Base-by-base conservation (phyloP, 768 basidiomycete genomes). In the Suillus lakei region DNA sequence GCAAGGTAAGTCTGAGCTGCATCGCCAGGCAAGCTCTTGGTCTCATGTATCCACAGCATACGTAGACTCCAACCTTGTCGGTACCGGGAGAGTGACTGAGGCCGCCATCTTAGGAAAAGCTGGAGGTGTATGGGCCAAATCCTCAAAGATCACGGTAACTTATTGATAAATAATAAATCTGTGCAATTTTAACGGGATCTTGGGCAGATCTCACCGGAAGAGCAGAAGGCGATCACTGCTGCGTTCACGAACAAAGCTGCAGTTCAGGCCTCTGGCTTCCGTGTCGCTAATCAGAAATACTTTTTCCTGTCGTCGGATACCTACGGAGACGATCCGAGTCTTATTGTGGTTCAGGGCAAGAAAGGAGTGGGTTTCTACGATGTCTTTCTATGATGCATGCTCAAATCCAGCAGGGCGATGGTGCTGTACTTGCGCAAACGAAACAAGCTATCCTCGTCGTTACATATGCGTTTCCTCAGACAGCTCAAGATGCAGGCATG, bases 361-460 rank as follows among this genome's bases (percentile, higher is more conserved):
- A 91, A 94, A 77, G 75, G 68, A 71, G 94, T 93, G 67, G 73
- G 93, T 77, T 44, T n/a, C 64, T 12, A 10, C 26, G 3, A 64
- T 13, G 10, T 13, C 5, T 32, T 58, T 64, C 21, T 36, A 13
- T n/a, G 1, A 43, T 23, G 10, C 15, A 43, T 43, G 54, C 39
- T 48, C 53, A 44, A 7, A 39, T 39, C 2, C 39, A 28, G 5
- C 72, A 96, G 95, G 84, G 83, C 26, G 87, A 93, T 74, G 96
- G 96, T 1, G 86, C 82, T 43, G 71, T 85, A 36, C 71, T 95
- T 65, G 88, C 92, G 55, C 92, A 91, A 83, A 96, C 94, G 21
- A 90, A 84, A 66, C 91, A 92, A 72, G 94, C 93, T n/a, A 80
- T 97, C 63, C 82, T 98, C 61, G 88, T 98, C 26, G 86, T 87